Evolutionary conservation across 345 rosid species (phyloP).

Genomic region (Salix purpurea): DNA sequence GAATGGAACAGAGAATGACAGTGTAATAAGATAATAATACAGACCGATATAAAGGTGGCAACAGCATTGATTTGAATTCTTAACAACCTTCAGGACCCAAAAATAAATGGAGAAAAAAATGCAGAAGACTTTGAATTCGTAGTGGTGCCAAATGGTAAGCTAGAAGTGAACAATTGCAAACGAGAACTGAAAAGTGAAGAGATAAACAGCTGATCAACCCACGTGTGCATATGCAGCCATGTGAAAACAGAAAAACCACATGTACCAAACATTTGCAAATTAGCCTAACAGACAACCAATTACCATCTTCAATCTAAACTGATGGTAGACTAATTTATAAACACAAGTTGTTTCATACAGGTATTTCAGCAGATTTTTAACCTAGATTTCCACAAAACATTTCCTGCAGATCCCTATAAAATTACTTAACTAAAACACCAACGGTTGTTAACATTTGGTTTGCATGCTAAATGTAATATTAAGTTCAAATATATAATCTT

Average conservation of each 20-base stretch:
- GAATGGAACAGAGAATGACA: neutral
- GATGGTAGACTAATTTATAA: neutral
- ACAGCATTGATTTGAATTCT: neutral
- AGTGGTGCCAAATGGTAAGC: neutral
- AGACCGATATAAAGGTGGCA: neutral
- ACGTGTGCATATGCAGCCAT: neutral
- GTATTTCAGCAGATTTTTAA: neutral
- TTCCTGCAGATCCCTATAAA: neutral
- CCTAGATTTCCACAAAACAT: neutral
- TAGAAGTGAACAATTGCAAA: neutral
- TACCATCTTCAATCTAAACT: neutral
- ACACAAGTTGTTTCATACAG: neutral
- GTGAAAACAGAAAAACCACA: neutral
- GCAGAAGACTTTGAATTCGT: neutral
- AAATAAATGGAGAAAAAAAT: neutral
- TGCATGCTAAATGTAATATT: neutral
- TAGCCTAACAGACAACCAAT: neutral
- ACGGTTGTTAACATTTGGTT: neutral
- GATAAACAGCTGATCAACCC: neutral
- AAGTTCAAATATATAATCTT: neutral
- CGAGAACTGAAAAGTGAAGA: neutral
- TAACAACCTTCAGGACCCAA: neutral
- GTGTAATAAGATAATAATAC: neutral
- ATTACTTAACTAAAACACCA: neutral
- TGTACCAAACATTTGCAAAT: neutral